phyloP scores from a whole-genome alignment of 2,329 filamentous ascomycete genomes.

The Fusarium circinatum region DNA sequence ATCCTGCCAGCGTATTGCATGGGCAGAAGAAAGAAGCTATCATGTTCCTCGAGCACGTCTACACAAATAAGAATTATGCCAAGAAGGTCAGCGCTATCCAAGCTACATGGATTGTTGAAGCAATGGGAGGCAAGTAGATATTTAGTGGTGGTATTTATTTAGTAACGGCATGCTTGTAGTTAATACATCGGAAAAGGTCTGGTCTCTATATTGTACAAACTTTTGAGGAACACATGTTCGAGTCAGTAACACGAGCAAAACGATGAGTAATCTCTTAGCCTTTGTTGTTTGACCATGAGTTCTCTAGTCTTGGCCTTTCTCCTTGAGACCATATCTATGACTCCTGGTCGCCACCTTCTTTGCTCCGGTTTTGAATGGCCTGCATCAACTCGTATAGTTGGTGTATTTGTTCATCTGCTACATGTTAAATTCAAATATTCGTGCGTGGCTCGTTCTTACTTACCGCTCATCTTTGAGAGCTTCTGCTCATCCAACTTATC shows the following conservation, averaged over 20 bases:
- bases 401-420: slow-evolving; percentile 85
- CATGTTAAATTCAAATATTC: neutral
- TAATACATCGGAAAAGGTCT: slow-evolving; percentile 23
- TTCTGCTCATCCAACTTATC: slow-evolving; percentile 86
- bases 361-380: slow-evolving; percentile 67
- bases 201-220: slow-evolving; percentile 25
- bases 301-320: neutral
- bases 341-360: slow-evolving; percentile 41
- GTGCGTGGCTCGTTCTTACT: slow-evolving; percentile 41
- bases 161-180: neutral
- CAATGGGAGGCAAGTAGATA: slow-evolving; percentile 49
- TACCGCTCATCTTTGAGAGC: slow-evolving; percentile 94
- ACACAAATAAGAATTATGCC: slow-evolving; percentile 72
- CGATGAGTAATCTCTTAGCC: neutral
- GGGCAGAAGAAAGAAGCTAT: slow-evolving; percentile 73
- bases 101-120: slow-evolving; percentile 67
- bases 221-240: neutral
- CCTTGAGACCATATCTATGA: slow-evolving; percentile 33
- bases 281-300: neutral
- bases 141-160: neutral
- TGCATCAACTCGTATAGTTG: slow-evolving; percentile 96
- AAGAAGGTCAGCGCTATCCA: slow-evolving; percentile 73
- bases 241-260: neutral
- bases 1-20: slow-evolving; percentile 71
- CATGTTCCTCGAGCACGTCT: slow-evolving; percentile 75